Base-by-base conservation (phyloP, 257 asterid species). In the Scutellaria minor region DNA sequence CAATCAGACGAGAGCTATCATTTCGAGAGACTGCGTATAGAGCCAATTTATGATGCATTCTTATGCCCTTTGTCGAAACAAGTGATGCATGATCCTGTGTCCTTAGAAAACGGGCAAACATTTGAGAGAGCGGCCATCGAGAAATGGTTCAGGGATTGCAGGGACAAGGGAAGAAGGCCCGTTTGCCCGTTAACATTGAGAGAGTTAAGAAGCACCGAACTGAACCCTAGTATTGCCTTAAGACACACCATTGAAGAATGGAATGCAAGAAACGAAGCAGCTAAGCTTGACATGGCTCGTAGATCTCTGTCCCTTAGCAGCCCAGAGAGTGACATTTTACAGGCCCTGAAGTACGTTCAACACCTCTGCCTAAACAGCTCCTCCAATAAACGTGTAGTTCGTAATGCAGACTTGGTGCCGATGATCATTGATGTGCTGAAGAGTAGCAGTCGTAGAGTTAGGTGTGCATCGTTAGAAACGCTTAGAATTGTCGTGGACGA, bases 231-330 rank as follows among this genome's bases (percentile, higher is more conserved):
- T 54, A 90, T 95, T 71, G 97, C 99, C 64, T 67, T 95, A 66
- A 76, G 95, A 35, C 83, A 87, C 83, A 89, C 99, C 0, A 95
- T 95, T 13, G 96, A 88, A 79, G 96, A 95, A 78, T 95, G 99
- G 99, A 85, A 86, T 75, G 97, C 97, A 0, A 87, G 99, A 82
- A 92, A 90, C 52, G 97, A 90, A 77, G 99, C 99, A 15, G 91
- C 89, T 65, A 88, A 92, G 84, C 84, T 95, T 4, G 99, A 95
- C 83, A 86, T 85, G 93, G 97, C 98, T 39, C 90, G 88, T 7
- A 81, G 86, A 65, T 87, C 88, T 12, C 75, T 95, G 12, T 73
- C 88, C 50, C 53, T 68, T 20, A 81, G 79, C 74, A 85, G 87
- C 79, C 78, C 80, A 3, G 98, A 88, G 81, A 77, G 74, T 11